Evolutionary conservation across 164 flowering plant species (phyloP).

Genomic region (grape (Vitis vinifera)): ASM3070453v1 NC_081811.1:733501-734000

Average conservation of each 20-base stretch:
- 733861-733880: slow-evolving; percentile 20
- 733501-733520: slow-evolving; percentile 38
- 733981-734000: slow-evolving; percentile 20
- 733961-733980: slow-evolving; percentile 8
- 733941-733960: slow-evolving; percentile 37
- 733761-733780: slow-evolving; percentile 20
- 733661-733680: not conserved
- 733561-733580: slow-evolving; percentile 54
- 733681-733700: not conserved
- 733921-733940: slow-evolving; percentile 48
- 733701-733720: too few relatives aligned
- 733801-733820: slow-evolving; percentile 47
- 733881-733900: slow-evolving; percentile 31
- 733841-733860: slow-evolving; percentile 48
- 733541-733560: slow-evolving; percentile 41
- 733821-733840: slow-evolving; percentile 30
- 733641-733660: slow-evolving; percentile 1
- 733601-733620: slow-evolving; percentile 42
- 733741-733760: slow-evolving; percentile 37
- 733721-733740: slow-evolving; percentile 37
- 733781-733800: slow-evolving; percentile 8
- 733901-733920: slow-evolving; percentile 63
- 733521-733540: slow-evolving; percentile 40
- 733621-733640: slow-evolving; percentile 47
- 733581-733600: slow-evolving; percentile 57